phyloP scores from a whole-genome alignment of 2,329 filamentous ascomycete species.

The Alternaria gaisen region DNA sequence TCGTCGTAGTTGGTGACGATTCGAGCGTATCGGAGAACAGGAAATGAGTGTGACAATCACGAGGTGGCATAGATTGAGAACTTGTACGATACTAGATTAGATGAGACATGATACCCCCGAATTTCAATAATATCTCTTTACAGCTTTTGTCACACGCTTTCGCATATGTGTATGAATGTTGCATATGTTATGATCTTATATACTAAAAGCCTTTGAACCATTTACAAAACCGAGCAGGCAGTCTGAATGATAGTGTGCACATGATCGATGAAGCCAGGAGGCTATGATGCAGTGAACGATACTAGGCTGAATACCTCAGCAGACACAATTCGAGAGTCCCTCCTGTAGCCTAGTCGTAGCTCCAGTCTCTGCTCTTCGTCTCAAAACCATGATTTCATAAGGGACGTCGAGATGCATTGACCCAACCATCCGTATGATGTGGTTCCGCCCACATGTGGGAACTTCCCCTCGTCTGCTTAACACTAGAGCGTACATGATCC shows the following conservation, averaged over 20 bases:
- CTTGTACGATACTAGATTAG: neutral
- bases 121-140: neutral
- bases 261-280: accelerated
- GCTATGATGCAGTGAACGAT: too few species aligned
- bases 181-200: too few species aligned
- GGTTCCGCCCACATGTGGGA: too few species aligned
- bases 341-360: too few species aligned
- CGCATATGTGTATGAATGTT: too few species aligned
- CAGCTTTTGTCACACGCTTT: accelerated
- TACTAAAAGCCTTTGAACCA: too few species aligned
- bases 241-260: accelerated
- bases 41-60: neutral
- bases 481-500: neutral
- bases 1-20: conserved; percentile 26
- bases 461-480: neutral
- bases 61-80: neutral
- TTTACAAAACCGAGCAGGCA: accelerated
- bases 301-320: too few species aligned
- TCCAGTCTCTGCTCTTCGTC: accelerated
- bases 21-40: conserved; percentile 6
- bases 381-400: accelerated
- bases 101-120: conserved; percentile 2
- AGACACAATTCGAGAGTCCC: accelerated
- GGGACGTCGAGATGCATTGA: too few species aligned
- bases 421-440: too few species aligned